A percentile compares a stretch with the other conserved stretches of the same genome.
Evolutionary conservation across 139 green algal species (phyloP).

Genomic region (Closterium sp.): DNA sequence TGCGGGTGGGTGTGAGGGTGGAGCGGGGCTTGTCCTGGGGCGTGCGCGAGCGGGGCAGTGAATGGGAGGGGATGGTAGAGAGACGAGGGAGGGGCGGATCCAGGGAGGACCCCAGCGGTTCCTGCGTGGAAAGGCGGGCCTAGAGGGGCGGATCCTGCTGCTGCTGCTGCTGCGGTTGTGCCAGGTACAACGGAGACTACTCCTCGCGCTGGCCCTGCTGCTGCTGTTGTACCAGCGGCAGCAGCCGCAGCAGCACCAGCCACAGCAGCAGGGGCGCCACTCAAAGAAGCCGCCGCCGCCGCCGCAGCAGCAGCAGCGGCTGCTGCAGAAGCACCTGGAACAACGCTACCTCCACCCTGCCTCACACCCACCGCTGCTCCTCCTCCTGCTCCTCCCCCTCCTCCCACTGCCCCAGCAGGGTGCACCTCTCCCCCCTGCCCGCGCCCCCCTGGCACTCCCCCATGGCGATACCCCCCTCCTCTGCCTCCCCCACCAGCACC

Average conservation of each 20-base stretch:
- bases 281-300: background rate
- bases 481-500: background rate
- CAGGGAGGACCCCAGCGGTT: background rate
- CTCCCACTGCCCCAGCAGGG: background rate
- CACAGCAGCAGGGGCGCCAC: background rate
- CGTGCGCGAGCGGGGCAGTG: background rate
- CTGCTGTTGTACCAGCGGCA: background rate
- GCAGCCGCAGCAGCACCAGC: background rate
- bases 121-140: background rate
- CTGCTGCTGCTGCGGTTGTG: background rate
- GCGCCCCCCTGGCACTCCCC: background rate
- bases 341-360: background rate
- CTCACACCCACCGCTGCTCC: background rate
- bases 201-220: background rate
- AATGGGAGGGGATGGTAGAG: background rate
- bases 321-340: background rate
- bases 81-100: background rate
- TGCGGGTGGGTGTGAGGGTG: background rate
- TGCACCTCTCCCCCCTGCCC: background rate
- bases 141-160: background rate
- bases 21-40: background rate
- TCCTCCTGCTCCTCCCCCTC: constrained; percentile 2
- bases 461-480: background rate
- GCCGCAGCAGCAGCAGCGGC: background rate
- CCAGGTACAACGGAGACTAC: background rate